A percentile compares a stretch with the other conserved stretches of the same genome.
Evolutionary conservation across 148 eudicot genomes (phyloP).

Genomic region (Dysphania ambrosioides): DNA sequence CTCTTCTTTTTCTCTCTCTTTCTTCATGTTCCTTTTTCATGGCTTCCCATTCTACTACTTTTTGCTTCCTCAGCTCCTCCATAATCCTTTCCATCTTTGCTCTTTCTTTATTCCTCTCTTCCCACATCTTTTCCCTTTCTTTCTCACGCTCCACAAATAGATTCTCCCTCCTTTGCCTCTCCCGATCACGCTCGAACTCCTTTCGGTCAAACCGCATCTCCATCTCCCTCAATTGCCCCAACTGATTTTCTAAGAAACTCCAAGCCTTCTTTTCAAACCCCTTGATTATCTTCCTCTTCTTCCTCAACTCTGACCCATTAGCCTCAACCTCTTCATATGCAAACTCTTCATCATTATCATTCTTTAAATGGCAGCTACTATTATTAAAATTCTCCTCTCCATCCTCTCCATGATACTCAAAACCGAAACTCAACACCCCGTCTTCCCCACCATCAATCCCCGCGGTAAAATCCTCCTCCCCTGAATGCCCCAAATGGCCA

Average conservation of each 20-base stretch:
- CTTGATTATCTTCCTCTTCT: conserved; percentile 59
- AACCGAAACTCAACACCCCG: conserved; percentile 72
- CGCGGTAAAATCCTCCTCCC: conserved; percentile 56
- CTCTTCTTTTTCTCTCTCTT: conserved; percentile 57
- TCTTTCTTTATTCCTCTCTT: conserved; percentile 47
- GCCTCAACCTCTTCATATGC: conserved; percentile 70
- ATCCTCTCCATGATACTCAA: conserved; percentile 67
- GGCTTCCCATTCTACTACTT: conserved; percentile 55
- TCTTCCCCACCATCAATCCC: conserved; percentile 70
- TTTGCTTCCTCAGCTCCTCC: conserved; percentile 53
- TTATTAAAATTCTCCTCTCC: conserved; percentile 55
- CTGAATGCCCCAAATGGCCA: conserved; percentile 55
- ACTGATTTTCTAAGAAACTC: conserved; percentile 60
- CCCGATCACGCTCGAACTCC: conserved; percentile 64
- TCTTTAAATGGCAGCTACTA: conserved; percentile 46
- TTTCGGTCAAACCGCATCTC: conserved; percentile 62
- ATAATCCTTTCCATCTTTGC: conserved; percentile 48
- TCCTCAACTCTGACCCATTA: conserved; percentile 55
- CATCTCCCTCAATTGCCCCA: conserved; percentile 61
- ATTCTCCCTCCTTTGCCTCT: conserved; percentile 60
- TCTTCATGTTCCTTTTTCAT: conserved; percentile 61
- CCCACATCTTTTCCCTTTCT: conserved; percentile 52
- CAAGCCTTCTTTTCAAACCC: conserved; percentile 62
- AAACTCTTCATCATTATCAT: conserved; percentile 58
- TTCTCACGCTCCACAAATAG: conserved; percentile 41